These are phyloP conservation scores for Basidioascus undulatus DNA, from an alignment of 768 basidiomycete species.

Conservation along the genomic window DNA sequence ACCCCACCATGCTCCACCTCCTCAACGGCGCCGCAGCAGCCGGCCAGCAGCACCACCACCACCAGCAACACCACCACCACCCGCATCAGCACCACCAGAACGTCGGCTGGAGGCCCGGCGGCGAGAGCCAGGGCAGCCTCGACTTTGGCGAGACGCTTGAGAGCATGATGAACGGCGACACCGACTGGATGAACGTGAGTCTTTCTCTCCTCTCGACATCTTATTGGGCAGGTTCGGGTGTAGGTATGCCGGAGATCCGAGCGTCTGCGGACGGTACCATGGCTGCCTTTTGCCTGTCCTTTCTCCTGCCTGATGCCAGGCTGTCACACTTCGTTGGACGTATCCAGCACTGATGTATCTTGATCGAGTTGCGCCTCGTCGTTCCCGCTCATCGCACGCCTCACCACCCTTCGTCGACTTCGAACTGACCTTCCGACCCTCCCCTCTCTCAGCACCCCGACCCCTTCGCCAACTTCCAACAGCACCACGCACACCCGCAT, in stretches of 20 bases:
- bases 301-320: too few relatives aligned
- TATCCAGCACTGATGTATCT: too few relatives aligned
- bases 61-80: slow-evolving; percentile 12
- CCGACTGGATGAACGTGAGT: slow-evolving; percentile 34
- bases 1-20: slow-evolving; percentile 16
- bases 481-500: neutral
- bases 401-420: too few relatives aligned
- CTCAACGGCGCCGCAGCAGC: slow-evolving; percentile 11
- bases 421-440: too few relatives aligned
- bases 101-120: too few relatives aligned
- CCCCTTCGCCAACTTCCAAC: slow-evolving; percentile 12
- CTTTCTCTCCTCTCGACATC: slow-evolving; percentile 21
- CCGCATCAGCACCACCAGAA: slow-evolving; percentile 11
- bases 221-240: slow-evolving; percentile 21
- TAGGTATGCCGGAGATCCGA: neutral
- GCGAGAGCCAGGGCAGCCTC: slow-evolving; percentile 5
- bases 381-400: too few relatives aligned
- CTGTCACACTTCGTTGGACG: too few relatives aligned
- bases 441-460: slow-evolving; percentile 20
- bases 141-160: slow-evolving; percentile 6
- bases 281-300: too few relatives aligned
- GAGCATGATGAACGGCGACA: slow-evolving; percentile 3
- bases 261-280: too few relatives aligned
- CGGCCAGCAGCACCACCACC: slow-evolving; percentile 13
- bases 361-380: too few relatives aligned